These are phyloP conservation scores for Bondarzewia mesenterica DNA, from an alignment of 1,284 basidiomycete genomes.

Conservation along the genomic window DNA sequence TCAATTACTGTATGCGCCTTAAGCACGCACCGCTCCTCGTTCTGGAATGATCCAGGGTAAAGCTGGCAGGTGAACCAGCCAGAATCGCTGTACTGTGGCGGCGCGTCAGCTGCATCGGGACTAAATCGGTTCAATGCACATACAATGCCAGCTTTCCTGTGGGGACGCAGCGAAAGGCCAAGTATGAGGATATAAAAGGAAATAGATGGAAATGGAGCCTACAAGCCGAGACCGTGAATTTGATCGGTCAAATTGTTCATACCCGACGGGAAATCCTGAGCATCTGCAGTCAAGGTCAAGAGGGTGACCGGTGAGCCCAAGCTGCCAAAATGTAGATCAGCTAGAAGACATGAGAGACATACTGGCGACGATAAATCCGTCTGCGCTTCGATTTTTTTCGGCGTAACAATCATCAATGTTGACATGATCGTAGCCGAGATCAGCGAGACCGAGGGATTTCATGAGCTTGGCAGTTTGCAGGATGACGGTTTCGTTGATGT, in stretches of 20 bases:
- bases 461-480: slow-evolving; percentile 38
- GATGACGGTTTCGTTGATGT: slow-evolving; percentile 43
- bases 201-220: slow-evolving; percentile 14
- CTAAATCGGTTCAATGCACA: neutral
- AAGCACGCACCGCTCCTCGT: slow-evolving; percentile 30
- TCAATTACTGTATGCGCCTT: no score
- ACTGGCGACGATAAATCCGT: slow-evolving; percentile 41
- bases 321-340: no score
- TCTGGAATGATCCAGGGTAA: slow-evolving; percentile 41
- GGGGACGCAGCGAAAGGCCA: neutral
- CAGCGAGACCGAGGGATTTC: slow-evolving; percentile 37
- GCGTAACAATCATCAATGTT: slow-evolving; percentile 56
- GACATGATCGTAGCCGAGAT: slow-evolving; percentile 43
- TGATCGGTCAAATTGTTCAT: slow-evolving; percentile 43
- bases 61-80: slow-evolving; percentile 43
- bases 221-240: slow-evolving; percentile 47
- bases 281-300: slow-evolving; percentile 29
- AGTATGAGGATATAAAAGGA: neutral
- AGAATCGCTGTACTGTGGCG: slow-evolving; percentile 38
- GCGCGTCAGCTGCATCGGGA: neutral
- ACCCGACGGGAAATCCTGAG: slow-evolving; percentile 37
- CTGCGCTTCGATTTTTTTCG: slow-evolving; percentile 36
- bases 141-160: slow-evolving; percentile 7
- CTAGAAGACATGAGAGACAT: slow-evolving; percentile 3
- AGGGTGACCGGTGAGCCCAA: no score